Conservation (phyloP, 202 grass and related monocot genomes). For the Panicum hallii region DNA sequence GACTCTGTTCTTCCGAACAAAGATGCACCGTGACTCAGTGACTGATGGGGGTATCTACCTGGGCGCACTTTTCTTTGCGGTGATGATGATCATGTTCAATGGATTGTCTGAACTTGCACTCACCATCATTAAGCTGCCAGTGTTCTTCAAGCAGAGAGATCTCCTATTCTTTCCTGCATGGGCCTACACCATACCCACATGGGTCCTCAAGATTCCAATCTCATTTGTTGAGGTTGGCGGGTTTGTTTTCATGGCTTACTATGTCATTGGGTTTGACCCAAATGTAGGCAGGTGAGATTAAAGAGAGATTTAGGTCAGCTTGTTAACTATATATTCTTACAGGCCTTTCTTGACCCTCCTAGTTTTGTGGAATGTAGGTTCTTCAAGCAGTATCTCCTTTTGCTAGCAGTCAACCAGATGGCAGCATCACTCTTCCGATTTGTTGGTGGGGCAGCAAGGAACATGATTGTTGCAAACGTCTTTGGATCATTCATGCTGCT, state of each 20-base stretch:
- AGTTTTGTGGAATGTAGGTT: conserved; percentile 46
- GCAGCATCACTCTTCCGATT: conserved; percentile 32
- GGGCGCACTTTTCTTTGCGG: background rate
- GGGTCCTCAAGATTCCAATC: conserved; percentile 20
- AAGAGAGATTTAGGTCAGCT: background rate
- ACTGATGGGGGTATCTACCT: conserved; percentile 23
- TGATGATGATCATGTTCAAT: conserved; percentile 28
- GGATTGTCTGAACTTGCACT: conserved; percentile 27
- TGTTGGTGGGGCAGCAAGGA: conserved; percentile 61
- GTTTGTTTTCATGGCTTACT: conserved; percentile 24
- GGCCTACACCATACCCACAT: conserved; percentile 27
- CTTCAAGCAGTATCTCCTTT: conserved; percentile 70
- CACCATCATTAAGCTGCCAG: conserved; percentile 26
- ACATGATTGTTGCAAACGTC: conserved; percentile 72
- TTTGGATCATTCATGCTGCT: conserved; percentile 82
- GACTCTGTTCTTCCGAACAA: conserved; percentile 15
- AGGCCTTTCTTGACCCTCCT: background rate
- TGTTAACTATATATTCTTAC: background rate
- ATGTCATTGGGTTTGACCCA: conserved; percentile 22
- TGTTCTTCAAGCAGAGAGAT: conserved; percentile 29
- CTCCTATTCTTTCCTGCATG: conserved; percentile 11
- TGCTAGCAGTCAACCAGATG: conserved; percentile 30
- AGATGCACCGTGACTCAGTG: conserved; percentile 18
- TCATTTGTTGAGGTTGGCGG: conserved; percentile 28
- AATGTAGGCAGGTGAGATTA: conserved; percentile 1